Conservation (phyloP, 805 yeast genomes). For the Suhomyces sp. region DNA sequence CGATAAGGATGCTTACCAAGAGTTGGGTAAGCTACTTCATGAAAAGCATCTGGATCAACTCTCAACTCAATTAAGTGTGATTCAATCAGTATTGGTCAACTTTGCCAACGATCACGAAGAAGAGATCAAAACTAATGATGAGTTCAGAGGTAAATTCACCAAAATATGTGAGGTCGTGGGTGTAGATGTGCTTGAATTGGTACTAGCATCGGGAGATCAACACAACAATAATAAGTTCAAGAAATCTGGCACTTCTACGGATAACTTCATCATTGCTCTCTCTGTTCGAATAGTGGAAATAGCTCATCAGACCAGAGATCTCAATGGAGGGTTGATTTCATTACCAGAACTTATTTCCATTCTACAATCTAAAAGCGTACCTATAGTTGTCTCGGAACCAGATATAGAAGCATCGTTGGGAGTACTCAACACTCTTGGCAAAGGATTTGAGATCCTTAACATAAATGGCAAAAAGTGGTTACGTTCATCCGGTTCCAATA, state of each 20-base stretch:
- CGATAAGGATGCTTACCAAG: constrained; percentile 32
- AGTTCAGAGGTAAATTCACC: constrained; percentile 69
- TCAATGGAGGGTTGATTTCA: constrained; percentile 81
- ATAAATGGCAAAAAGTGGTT: constrained; percentile 59
- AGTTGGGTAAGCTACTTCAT: constrained; percentile 50
- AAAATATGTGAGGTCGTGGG: constrained; percentile 78
- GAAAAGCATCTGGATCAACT: constrained; percentile 60
- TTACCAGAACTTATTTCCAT: constrained; percentile 42
- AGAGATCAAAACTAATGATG: constrained; percentile 63
- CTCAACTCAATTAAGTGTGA: constrained; percentile 68
- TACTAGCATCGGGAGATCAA: constrained; percentile 24
- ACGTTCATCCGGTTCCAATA: constrained; percentile 32
- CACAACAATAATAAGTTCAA: no score
- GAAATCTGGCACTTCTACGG: constrained; percentile 21
- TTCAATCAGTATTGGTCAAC: constrained; percentile 72
- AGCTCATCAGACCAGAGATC: constrained; percentile 64
- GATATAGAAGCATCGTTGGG: constrained; percentile 61
- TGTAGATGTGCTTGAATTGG: constrained; percentile 66
- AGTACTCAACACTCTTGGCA: constrained; percentile 58
- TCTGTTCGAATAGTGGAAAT: constrained; percentile 75
- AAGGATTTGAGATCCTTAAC: constrained; percentile 63
- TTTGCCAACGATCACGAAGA: constrained; percentile 72
- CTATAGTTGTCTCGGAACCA: constrained; percentile 33
- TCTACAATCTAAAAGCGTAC: constrained; percentile 29
- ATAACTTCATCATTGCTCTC: constrained; percentile 64